Evolutionary conservation across 1,139 yeast species (phyloP), one percentile per base, ranked within the genome.

Genomic region (Lodderomyces jiufengensis): DNA sequence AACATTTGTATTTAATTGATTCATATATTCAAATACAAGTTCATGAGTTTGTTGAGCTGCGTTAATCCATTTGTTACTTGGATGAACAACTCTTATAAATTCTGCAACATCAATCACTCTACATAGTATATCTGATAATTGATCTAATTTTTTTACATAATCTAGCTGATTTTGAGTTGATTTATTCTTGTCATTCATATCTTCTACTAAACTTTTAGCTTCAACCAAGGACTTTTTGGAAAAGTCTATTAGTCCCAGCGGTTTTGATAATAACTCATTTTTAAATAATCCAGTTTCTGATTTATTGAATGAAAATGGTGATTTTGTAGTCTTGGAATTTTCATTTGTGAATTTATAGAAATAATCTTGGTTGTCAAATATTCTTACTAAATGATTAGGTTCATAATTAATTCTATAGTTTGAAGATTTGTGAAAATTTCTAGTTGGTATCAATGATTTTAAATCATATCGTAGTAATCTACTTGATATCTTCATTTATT

Each of bases 61-160:
- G 32, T 70, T 70, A 3, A 83, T 72, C 73, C 86, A 87, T 28
- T 68, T 62, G 34, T 67, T 66, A 44, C 81, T 75, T 1, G 97
- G 97, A 55, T 92, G 97, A 1, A 83, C 80, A 33, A 88, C 90
- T 36, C 98, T 69, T 20, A 94, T 78, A 59, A 92, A 92, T 48
- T 92, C 98, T 20, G 96, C 94, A 38, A 90, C 76, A 57, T 92
- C 99, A 30, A 92, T 90, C 7, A 87, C 97, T 42, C 95, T 76
- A 55, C 99, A 92, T 29, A 92, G 61, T 14, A 84, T 75, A 55
- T 92, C 98, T 50, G 95, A 84, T 29, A 94, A 63, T 46, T 88
- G 79, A 56, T 92, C 99, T 42, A 92, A 62, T 37, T 80, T 78
- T 35, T 78, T 54, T 37, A 92, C 77, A 42, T 78, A 85, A 10